Conservation (phyloP, 768 basidiomycete genomes). For the Lentinula lateritia region DNA sequence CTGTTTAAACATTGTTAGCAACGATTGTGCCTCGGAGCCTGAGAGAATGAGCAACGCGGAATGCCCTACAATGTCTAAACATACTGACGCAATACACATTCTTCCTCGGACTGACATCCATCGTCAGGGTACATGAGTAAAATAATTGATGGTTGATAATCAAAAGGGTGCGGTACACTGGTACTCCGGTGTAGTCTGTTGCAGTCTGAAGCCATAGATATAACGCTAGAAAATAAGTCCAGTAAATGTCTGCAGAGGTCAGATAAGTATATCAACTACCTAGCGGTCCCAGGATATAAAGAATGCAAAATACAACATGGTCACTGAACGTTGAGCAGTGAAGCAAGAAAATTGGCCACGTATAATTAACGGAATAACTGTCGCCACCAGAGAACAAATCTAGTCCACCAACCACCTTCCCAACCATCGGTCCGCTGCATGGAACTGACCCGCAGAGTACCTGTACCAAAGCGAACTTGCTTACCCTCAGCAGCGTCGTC, state of each 20-base stretch:
- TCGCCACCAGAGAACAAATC: slow-evolving; percentile 76
- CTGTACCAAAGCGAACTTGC: slow-evolving; percentile 73
- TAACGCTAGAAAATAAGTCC: not conserved
- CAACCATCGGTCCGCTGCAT: slow-evolving; percentile 58
- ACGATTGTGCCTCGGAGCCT: not conserved
- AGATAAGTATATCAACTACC: not conserved
- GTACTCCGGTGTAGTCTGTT: too few relatives aligned
- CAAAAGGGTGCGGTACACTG: not conserved
- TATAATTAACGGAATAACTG: slow-evolving; percentile 61
- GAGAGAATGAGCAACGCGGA: not conserved
- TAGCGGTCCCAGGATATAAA: not conserved
- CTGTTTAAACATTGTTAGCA: not conserved
- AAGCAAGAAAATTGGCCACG: not conserved
- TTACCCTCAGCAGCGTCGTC: slow-evolving; percentile 48
- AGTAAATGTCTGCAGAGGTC: not conserved
- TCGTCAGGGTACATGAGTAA: not conserved
- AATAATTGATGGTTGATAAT: not conserved
- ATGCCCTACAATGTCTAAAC: not conserved
- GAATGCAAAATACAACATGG: not conserved
- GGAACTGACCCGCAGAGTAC: slow-evolving; percentile 71
- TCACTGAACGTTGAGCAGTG: not conserved
- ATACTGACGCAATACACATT: too few relatives aligned
- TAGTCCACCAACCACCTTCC: slow-evolving; percentile 76
- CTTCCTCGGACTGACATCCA: too few relatives aligned
- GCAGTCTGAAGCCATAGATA: not conserved